These are phyloP conservation scores for Globisporangium carolinianum DNA, from an alignment of 352 stramenopile species.

Conservation along the genomic window DNA sequence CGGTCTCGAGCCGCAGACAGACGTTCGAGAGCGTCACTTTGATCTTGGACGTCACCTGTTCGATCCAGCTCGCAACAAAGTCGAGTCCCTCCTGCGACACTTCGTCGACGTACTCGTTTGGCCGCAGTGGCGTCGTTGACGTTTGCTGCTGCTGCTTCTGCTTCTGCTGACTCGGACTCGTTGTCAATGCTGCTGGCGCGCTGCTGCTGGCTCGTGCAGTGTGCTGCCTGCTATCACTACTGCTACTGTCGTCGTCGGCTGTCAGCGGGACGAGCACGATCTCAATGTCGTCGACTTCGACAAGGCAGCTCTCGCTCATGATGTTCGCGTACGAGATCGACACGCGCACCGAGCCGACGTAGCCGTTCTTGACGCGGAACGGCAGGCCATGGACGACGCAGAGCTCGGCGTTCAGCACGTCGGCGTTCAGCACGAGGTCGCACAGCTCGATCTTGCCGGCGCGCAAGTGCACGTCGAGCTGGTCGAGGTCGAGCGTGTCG, in stretches of 20 bases:
- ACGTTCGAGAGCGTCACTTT: constrained; percentile 87
- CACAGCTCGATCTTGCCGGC: constrained; percentile 73
- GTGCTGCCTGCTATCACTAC: too few relatives aligned
- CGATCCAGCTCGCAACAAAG: constrained; percentile 87
- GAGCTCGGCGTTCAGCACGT: constrained; percentile 74
- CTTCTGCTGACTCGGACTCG: constrained; percentile 8
- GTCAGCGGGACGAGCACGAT: constrained; percentile 68
- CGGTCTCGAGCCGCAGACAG: constrained; percentile 68
- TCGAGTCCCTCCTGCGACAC: constrained; percentile 86
- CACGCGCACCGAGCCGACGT: constrained; percentile 77
- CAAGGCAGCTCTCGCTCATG: constrained; percentile 83
- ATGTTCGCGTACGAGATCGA: constrained; percentile 85
- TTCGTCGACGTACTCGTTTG: constrained; percentile 51
- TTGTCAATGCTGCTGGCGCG: background rate
- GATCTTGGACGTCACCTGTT: constrained; percentile 87
- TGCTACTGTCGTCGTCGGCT: constrained; percentile 1
- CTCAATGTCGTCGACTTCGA: constrained; percentile 86
- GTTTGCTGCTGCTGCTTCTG: background rate
- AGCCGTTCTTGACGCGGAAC: constrained; percentile 84
- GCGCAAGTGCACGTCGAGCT: constrained; percentile 80
- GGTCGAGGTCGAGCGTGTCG: constrained; percentile 81
- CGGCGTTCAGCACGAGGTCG: constrained; percentile 71
- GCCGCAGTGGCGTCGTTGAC: background rate
- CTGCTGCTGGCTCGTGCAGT: background rate
- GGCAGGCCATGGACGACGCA: constrained; percentile 60